phyloP scores from a whole-genome alignment of 2,329 filamentous ascomycete genomes.

The Alternaria gansuensis region DNA sequence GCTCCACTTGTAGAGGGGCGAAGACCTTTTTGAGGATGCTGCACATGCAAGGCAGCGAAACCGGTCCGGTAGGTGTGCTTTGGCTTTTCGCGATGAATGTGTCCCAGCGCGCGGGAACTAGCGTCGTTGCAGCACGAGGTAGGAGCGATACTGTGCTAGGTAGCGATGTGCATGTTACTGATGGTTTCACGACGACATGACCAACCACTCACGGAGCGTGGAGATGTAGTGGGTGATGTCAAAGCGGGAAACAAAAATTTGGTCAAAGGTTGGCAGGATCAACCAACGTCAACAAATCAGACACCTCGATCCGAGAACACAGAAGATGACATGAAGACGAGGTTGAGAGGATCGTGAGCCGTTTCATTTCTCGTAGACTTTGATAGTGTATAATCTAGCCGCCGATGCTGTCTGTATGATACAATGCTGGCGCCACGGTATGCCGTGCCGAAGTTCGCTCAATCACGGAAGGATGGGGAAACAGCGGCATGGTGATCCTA shows the following conservation, averaged over 20 bases:
- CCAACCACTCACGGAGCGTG: conserved; percentile 22
- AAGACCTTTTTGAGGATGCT: neutral
- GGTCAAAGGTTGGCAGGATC: conserved; percentile 7
- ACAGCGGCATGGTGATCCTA: conserved; percentile 36
- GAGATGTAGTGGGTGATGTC: conserved; percentile 15
- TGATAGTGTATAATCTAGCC: conserved; percentile 25
- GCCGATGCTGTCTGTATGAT: conserved; percentile 23
- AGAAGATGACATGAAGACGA: neutral
- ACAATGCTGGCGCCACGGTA: conserved; percentile 23
- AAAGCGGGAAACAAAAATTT: conserved; percentile 7
- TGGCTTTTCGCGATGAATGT: conserved; percentile 3
- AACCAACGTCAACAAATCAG: conserved; percentile 1
- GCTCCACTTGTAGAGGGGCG: conserved; percentile 1
- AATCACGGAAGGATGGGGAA: conserved; percentile 22
- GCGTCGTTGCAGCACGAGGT: conserved; percentile 14
- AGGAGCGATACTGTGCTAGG: conserved; percentile 20
- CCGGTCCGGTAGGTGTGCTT: conserved; percentile 10
- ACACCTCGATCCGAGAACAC: conserved; percentile 3
- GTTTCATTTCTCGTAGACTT: conserved; percentile 20
- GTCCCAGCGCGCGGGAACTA: conserved; percentile 12
- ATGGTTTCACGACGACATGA: conserved; percentile 10
- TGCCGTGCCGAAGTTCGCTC: conserved; percentile 18
- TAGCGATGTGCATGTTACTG: conserved; percentile 23
- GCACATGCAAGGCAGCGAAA: conserved; percentile 8
- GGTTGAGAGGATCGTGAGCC: conserved; percentile 11